Evolutionary conservation across 2,329 filamentous ascomycete genomes (phyloP).

Genomic region (Eurotiales sp.): DNA sequence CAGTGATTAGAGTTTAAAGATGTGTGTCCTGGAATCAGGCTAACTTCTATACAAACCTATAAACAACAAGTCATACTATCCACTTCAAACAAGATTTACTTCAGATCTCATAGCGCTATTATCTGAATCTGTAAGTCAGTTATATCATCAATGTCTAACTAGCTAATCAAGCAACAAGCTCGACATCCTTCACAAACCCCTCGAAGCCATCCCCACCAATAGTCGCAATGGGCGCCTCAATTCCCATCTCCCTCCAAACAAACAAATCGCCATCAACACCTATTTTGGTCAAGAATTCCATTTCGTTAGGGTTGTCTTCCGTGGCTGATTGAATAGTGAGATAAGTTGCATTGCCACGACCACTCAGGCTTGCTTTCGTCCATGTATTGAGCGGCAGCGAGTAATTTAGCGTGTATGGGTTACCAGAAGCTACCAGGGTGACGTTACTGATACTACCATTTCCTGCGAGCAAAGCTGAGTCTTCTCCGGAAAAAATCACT

Average conservation of each 20-base stretch:
- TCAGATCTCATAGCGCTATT: no score
- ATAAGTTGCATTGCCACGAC: constrained; percentile 35
- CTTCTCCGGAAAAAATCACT: constrained; percentile 41
- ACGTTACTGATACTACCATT: constrained; percentile 34
- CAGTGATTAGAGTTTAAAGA: no score
- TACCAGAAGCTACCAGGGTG: constrained; percentile 37
- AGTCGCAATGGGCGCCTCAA: constrained; percentile 15
- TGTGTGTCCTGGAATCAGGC: no score
- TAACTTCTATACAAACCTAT: no score
- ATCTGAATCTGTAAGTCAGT: no score
- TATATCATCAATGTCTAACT: no score
- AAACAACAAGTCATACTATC: no score
- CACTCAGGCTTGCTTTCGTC: constrained; percentile 34
- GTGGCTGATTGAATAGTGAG: constrained; percentile 18
- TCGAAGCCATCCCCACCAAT: constrained; percentile 13
- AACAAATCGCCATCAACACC: constrained; percentile 11
- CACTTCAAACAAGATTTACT: no score
- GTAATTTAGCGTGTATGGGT: constrained; percentile 40
- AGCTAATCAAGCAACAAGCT: no score
- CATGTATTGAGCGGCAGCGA: constrained; percentile 36
- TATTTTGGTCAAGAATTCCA: constrained; percentile 15
- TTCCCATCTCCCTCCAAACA: constrained; percentile 14
- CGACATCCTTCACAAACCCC: constrained; percentile 15
- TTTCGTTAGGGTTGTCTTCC: no score
- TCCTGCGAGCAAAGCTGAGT: constrained; percentile 39